Base-by-base conservation (phyloP, 169 alveolate species). In the Plasmodium vinckei region DNA sequence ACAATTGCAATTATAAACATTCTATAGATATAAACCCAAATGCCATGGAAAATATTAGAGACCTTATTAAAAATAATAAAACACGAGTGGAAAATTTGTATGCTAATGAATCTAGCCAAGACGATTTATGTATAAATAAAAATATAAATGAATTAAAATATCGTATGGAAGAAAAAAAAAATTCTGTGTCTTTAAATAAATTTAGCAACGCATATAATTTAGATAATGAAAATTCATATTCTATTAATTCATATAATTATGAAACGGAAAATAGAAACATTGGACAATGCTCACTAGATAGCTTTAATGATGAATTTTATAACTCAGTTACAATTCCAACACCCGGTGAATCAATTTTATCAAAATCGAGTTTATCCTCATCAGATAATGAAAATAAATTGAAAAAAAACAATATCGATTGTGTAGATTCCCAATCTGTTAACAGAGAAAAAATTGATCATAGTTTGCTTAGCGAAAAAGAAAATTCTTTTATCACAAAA, bases 291-390 rank as follows among this genome's bases (percentile, higher is more conserved):
- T 64, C 82, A 53, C 27, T 79, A 27, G 89, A 79, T 59, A 79
- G 89, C 47, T 79, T 79, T 70, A 79, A 67, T 79, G 89, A 79
- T 21, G 89, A 79, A 69, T 79, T 79, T 15, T 64, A 65, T n/a
- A 47, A 67, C 47, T 71, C 82, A n/a, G 46, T 79, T 53, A 54
- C 89, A 23, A 79, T 54, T 19, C 89, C 89, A 27, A 65, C 89
- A 21, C 89, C 89, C 15, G 89, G 82, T 21, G 89, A 46, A 5
- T 79, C 89, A 5, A 54, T 65, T 65, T 64, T 79, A 25, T 79
- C 89, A 42, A 56, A 67, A 53, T 33, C 46, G 13, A 75, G 88
- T 33, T 39, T 79, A 60, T 17, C 5, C 42, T 79, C 89, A 39
- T 51, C 89, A 44, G 49, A 15, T 0, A 67, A 79, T 53, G 42